phyloP scores from a whole-genome alignment of 2,329 filamentous ascomycete genomes.

The Sphaceloma murrayae region DNA sequence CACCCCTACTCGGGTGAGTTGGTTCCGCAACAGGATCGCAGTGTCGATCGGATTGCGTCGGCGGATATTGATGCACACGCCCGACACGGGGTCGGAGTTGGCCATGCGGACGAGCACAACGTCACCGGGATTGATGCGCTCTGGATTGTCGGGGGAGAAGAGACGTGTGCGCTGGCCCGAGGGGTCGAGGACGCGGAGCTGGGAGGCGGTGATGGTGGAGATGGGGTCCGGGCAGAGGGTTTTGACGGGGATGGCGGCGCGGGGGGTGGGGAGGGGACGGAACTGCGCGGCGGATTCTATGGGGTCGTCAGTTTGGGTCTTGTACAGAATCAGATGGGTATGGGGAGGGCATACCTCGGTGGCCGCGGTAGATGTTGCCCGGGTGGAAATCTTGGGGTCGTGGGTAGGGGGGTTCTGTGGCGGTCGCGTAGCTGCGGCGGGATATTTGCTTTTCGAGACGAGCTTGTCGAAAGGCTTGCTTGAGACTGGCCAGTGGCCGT shows the following conservation, averaged over 20 bases:
- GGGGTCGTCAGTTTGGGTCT: not conserved
- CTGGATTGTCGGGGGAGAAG: conserved; percentile 67
- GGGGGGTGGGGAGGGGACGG: conserved; percentile 29
- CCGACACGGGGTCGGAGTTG: conserved; percentile 79
- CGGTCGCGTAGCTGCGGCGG: conserved; percentile 34
- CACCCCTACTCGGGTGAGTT: conserved; percentile 75
- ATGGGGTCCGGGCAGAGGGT: conserved; percentile 58
- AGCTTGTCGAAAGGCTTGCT: conserved; percentile 51
- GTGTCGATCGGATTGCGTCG: conserved; percentile 68
- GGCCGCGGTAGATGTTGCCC: conserved; percentile 20
- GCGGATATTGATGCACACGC: conserved; percentile 79
- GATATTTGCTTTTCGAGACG: conserved; percentile 31
- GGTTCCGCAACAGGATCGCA: conserved; percentile 73
- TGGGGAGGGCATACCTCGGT: conserved; percentile 15
- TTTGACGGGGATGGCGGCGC: conserved; percentile 44
- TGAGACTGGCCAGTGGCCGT: conserved; percentile 64
- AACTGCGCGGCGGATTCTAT: conserved; percentile 20
- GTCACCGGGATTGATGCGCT: conserved; percentile 76
- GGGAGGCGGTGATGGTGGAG: conserved; percentile 53
- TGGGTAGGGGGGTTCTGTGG: conserved; percentile 27
- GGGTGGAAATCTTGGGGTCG: conserved; percentile 20
- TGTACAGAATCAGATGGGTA: not conserved
- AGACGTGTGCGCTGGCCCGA: conserved; percentile 71
- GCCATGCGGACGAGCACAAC: conserved; percentile 82
- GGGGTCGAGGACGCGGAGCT: conserved; percentile 70